phyloP scores from a whole-genome alignment of 73 alveolate species.

The Paraurostyla sp. region DNA sequence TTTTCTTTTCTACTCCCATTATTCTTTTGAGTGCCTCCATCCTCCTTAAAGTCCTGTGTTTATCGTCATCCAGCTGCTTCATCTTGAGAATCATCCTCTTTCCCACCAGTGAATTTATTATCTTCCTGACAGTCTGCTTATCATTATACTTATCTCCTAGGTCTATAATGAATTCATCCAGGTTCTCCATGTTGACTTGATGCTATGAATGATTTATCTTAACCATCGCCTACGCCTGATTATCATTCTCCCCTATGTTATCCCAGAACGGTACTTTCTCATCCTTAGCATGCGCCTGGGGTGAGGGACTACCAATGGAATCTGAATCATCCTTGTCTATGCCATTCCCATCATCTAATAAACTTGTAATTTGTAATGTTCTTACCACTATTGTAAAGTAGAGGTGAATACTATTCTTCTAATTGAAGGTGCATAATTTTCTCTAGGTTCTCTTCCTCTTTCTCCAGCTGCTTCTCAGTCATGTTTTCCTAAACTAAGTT shows the following conservation, averaged over 20 bases:
- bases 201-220: neutral
- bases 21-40: neutral
- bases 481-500: too few species aligned
- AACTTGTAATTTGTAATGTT: too few species aligned
- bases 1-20: slow-evolving; percentile 3
- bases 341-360: neutral
- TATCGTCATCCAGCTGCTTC: slow-evolving; percentile 29
- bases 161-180: neutral
- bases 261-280: slow-evolving; percentile 52
- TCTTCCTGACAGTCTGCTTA: neutral
- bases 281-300: too few species aligned
- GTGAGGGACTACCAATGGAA: neutral
- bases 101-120: neutral
- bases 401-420: too few species aligned
- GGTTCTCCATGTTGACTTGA: neutral
- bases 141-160: slow-evolving; percentile 29
- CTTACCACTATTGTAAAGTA: too few species aligned
- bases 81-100: neutral
- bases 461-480: too few species aligned
- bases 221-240: neutral
- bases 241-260: neutral
- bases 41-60: neutral
- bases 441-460: too few species aligned
- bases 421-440: too few species aligned
- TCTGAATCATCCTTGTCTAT: neutral